Evolutionary conservation across 257 asterid species (phyloP).

Genomic region (Solanum phureja): DNA sequence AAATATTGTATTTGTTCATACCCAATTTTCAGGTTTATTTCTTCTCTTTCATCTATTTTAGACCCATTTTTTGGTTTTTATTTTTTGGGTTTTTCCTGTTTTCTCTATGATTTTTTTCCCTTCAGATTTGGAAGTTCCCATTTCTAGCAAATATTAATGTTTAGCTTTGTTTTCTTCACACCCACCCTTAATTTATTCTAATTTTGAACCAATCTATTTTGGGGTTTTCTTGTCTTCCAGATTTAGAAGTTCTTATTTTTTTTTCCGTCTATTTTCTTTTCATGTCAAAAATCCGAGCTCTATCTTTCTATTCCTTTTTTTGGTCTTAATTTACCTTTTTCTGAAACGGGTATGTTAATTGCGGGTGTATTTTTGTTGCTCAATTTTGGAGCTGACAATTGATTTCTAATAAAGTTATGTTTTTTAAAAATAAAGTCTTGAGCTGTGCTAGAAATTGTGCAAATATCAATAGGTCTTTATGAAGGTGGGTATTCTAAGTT

Average conservation of each 20-base stretch:
- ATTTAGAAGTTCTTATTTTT: background rate
- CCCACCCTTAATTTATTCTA: background rate
- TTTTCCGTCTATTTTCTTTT: background rate
- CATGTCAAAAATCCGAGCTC: background rate
- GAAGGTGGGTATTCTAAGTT: background rate
- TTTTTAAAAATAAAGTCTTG: background rate
- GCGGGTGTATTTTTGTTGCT: background rate
- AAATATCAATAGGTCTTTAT: background rate
- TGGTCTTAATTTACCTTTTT: background rate
- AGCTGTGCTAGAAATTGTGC: background rate
- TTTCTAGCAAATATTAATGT: background rate
- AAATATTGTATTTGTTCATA: background rate
- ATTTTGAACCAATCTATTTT: background rate
- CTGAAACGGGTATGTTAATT: background rate
- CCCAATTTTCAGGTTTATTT: background rate
- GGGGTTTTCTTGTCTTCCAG: background rate
- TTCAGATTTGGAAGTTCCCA: background rate
- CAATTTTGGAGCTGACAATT: background rate
- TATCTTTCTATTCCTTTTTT: background rate
- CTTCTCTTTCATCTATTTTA: background rate
- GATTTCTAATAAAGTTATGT: background rate
- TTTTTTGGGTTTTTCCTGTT: background rate
- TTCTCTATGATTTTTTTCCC: background rate
- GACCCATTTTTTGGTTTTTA: background rate
- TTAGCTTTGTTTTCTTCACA: background rate